Evolutionary conservation across 768 basidiomycete genomes (phyloP), one percentile per base, ranked within the genome.

Genomic region (Saitozyma sp.): DNA sequence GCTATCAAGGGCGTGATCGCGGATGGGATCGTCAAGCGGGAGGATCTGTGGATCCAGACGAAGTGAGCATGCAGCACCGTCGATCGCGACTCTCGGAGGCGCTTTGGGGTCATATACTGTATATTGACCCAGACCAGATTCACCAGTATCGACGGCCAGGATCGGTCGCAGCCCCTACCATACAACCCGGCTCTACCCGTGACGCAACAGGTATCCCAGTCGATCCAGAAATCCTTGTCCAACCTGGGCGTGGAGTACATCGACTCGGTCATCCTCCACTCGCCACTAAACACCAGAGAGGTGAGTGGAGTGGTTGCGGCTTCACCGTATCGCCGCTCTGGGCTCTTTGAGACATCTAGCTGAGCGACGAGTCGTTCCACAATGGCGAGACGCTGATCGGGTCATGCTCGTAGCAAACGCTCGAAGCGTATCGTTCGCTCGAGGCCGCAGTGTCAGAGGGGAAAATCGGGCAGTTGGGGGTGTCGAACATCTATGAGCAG

Each of bases 191-290:
- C 76, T 3, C 81, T 83, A 51, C 60, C 84, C 0, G 79, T 90
- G 59, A 77, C 81, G 10, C 82, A 82, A 7, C 90, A 92, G 79
- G 83, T 92, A 62, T 71, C 78, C 9, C 66, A 83, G 1, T 91
- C 89, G 16, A 84, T 90, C 61, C 78, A 80, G 19, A 84, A 73
- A 20, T 92, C 91, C 9, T 82, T 92, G 52, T 73, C 77, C 54
- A 88, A 92, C 68, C 83, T 93, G 9, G 83, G 82, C 40, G 89
- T 90, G 1, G 83, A 84, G 9, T 90, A 89, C 71, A 79, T 93
- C 58, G 91, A 92, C 73, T 86, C 87, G 64, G 88, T 90, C 64
- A 80, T 92, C 55, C 83, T 93, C 7, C 91, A 93, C 74, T 88
- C 88, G 0, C 90, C 90, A 1, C 76, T 91, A 51, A 82, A 78